These are phyloP conservation scores for Phytophthora parvispora DNA, from an alignment of 352 stramenopile species.

Conservation along the genomic window DNA sequence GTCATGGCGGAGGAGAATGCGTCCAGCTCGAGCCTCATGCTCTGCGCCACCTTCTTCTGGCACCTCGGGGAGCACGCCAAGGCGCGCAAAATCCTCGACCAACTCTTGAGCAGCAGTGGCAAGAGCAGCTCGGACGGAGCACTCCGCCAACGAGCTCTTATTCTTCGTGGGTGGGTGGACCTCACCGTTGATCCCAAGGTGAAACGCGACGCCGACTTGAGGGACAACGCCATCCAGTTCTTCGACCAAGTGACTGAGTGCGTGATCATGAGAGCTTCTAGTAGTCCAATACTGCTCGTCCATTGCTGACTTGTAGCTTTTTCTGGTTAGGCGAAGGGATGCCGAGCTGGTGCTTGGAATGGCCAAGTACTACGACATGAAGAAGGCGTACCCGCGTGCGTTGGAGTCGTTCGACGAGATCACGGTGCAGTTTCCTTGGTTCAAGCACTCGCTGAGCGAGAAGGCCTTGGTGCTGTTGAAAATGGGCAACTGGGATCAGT, in stretches of 20 bases:
- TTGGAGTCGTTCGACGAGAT: conserved; percentile 82
- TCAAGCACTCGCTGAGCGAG: conserved; percentile 85
- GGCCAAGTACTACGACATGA: conserved; percentile 80
- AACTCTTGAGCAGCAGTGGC: conserved; percentile 42
- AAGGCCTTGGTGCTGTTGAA: conserved; percentile 87
- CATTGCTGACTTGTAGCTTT: neutral
- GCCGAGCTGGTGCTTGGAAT: conserved; percentile 76
- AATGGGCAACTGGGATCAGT: conserved; percentile 90
- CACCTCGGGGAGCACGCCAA: conserved; percentile 73
- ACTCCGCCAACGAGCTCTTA: conserved; percentile 56
- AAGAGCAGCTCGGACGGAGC: conserved; percentile 30
- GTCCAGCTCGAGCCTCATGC: conserved; percentile 58
- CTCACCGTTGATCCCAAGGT: conserved; percentile 76
- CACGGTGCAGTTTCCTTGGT: conserved; percentile 85
- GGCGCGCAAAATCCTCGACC: conserved; percentile 78
- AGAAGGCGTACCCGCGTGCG: conserved; percentile 71
- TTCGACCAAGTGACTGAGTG: conserved; percentile 78
- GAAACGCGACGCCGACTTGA: conserved; percentile 71
- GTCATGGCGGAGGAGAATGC: conserved; percentile 84
- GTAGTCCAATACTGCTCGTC: too few species aligned
- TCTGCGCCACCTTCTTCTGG: conserved; percentile 87
- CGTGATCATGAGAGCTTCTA: too few species aligned
- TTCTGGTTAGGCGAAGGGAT: conserved; percentile 63
- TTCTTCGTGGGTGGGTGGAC: conserved; percentile 84
- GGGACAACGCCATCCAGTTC: conserved; percentile 68